Evolutionary conservation across 129 eudicot species (phyloP).

Genomic region (Ambrosia trifida): DNA sequence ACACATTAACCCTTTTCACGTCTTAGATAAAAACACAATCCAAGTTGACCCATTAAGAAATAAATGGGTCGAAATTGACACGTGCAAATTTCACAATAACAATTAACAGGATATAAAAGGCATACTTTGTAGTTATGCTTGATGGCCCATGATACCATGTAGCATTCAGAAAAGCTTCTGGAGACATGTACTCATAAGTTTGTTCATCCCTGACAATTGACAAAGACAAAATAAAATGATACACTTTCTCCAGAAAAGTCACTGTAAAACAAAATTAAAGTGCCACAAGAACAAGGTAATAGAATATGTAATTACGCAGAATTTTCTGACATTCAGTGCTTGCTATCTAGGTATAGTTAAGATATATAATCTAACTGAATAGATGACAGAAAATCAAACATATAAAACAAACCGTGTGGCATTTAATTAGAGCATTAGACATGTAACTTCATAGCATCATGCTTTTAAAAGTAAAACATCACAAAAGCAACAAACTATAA

Average conservation of each 20-base stretch:
- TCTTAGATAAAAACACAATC: not conserved
- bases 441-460: too few species aligned
- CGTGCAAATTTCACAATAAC: not conserved
- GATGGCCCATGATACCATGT: slow-evolving; percentile 82
- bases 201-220: slow-evolving; percentile 74
- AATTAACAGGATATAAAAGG: slow-evolving; percentile 19
- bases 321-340: not conserved
- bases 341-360: not conserved
- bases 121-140: slow-evolving; percentile 65
- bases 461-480: too few species aligned
- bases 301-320: not conserved
- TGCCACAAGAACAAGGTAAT: not conserved
- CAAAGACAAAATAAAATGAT: slow-evolving; percentile 1
- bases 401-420: not conserved
- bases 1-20: not conserved
- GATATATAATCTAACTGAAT: not conserved
- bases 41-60: not conserved
- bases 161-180: slow-evolving; percentile 89
- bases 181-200: slow-evolving; percentile 93
- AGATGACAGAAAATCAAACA: not conserved
- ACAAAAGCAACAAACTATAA: not conserved
- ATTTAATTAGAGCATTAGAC: not conserved
- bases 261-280: not conserved
- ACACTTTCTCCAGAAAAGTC: slow-evolving; percentile 18
- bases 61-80: not conserved